These are phyloP conservation scores for Acrocalymma vagum DNA, from an alignment of 2,329 filamentous ascomycete species.

Conservation along the genomic window DNA sequence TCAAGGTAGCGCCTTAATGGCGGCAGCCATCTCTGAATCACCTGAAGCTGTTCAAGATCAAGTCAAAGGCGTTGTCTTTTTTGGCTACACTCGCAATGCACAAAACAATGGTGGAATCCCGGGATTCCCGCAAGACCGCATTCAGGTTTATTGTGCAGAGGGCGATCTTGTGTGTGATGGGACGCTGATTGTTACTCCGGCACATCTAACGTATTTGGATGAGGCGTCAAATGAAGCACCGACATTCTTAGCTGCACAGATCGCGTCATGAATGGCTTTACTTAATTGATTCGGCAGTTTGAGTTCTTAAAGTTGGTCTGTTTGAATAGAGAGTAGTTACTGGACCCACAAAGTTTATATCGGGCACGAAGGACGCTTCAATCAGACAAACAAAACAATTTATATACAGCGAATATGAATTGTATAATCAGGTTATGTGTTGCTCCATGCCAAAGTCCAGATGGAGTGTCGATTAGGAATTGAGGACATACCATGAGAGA, in stretches of 20 bases:
- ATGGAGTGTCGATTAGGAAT: too few species aligned
- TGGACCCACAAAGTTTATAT: too few species aligned
- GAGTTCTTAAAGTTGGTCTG: too few species aligned
- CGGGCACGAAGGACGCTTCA: too few species aligned
- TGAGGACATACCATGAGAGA: too few species aligned
- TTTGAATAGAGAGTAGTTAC: too few species aligned
- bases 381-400: too few species aligned
- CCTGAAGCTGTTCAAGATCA: constrained; percentile 31
- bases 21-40: constrained; percentile 40
- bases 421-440: too few species aligned
- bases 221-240: constrained; percentile 35
- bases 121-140: constrained; percentile 39
- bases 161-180: constrained; percentile 47
- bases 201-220: constrained; percentile 42
- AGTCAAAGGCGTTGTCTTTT: constrained; percentile 50
- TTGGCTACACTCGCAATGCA: constrained; percentile 51
- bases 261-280: too few species aligned
- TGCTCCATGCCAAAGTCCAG: too few species aligned
- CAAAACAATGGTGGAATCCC: constrained; percentile 47
- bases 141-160: constrained; percentile 46
- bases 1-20: constrained; percentile 51
- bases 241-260: constrained; percentile 27
- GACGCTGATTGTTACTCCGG: constrained; percentile 38
- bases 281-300: too few species aligned
- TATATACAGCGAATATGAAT: too few species aligned